These are phyloP conservation scores for Penicillium brevicompactum DNA, from an alignment of 2,329 filamentous ascomycete genomes.

Conservation along the genomic window DNA sequence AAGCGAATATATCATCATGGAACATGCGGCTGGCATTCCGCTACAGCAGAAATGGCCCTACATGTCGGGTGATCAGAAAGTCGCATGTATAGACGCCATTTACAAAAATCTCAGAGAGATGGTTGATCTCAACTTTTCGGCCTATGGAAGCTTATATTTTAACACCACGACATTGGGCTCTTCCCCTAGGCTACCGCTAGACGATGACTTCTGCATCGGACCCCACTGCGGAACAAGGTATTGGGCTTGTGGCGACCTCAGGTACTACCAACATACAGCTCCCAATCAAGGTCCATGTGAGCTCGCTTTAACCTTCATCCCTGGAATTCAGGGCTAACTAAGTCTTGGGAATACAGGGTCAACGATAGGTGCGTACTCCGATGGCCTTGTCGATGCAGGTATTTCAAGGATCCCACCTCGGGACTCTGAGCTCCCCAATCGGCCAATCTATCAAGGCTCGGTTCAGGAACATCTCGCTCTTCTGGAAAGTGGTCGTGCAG, in stretches of 20 bases:
- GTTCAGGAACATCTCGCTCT: conserved; percentile 4
- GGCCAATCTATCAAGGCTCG: neutral
- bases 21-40: no score
- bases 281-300: conserved; percentile 45
- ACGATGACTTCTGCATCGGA: conserved; percentile 33
- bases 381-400: conserved; percentile 43
- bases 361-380: conserved; percentile 34
- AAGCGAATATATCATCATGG: no score
- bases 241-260: conserved; percentile 24
- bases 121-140: no score
- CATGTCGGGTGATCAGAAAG: no score
- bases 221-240: conserved; percentile 33
- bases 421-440: conserved; percentile 3
- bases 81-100: no score
- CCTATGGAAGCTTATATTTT: conserved; percentile 35
- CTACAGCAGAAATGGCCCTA: no score
- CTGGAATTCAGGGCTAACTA: conserved; percentile 14
- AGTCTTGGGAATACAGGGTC: conserved; percentile 32
- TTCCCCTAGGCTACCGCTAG: conserved; percentile 18
- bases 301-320: conserved; percentile 15
- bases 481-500: conserved; percentile 1
- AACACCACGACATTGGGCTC: conserved; percentile 17
- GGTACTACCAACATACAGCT: conserved; percentile 34
- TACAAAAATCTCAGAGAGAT: no score
- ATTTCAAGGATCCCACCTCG: conserved; percentile 38